Evolutionary conservation across 2,329 filamentous ascomycete species (phyloP), one percentile per base, ranked within the genome.

Genomic region (Epichloe brachyelytri): DNA sequence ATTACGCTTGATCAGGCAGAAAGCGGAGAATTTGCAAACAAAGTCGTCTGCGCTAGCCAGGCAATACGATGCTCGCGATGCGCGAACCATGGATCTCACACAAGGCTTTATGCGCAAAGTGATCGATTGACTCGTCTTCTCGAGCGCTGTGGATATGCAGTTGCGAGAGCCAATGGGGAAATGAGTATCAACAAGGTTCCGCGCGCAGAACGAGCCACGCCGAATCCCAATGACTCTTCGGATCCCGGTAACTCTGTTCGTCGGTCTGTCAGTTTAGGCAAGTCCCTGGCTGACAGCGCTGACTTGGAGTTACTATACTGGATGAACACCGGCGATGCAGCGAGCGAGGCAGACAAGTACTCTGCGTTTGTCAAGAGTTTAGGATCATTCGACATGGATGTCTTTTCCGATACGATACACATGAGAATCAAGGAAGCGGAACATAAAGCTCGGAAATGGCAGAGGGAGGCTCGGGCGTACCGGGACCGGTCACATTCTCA

Each of bases 381-480:
- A 17, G 81, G 86, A 17, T 78, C 79, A 30, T 93, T 98, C 61
- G 87, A 95, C 61, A 75, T 91, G 46, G 88, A 96, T 54, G 75
- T 79, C 3, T 95, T 95, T 60, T 80, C 82, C 45, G 91, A 97
- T 53, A 83, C 87, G 0, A 77, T 98, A 26, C 85, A 88, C 55
- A 93, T 91, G 61, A 85, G 93, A 14, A 81, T 96, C 60, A 94
- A 91, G 60, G 93, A 98, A 62, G 85, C 94, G 54, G 93, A 98
- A 66, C 84, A 93, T 58, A 85, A 93, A 53, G 90, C 90, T 17
- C 86, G 90, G 52, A 97, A 95, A 68, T 90, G 90, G 74, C 89
- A 93, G 61, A 88, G 88, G 53, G 93, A 98, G 63, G 84, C 87
- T 33, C 82, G 88, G 36, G 79, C 80, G 1, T 96, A 95, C 61